Evolutionary conservation across 495 filamentous ascomycete genomes (phyloP), one percentile per base, ranked within the genome.

Genomic region (Neurospora tetrasperma): DNA sequence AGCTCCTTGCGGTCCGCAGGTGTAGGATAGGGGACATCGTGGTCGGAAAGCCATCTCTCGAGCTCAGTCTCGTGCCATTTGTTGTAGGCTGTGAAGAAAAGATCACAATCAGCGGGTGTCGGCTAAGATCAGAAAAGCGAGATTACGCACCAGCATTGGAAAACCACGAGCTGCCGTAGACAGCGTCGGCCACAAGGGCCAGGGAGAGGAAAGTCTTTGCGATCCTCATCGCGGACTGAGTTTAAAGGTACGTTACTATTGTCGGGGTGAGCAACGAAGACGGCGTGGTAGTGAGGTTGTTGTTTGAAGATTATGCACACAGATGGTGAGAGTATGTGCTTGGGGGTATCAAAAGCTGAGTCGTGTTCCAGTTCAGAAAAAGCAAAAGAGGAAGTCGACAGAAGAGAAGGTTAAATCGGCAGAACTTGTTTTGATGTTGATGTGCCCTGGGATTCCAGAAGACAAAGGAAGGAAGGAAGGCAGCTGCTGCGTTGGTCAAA

Each of bases 11-110:
- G 92, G 78, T 96, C 93, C n/a, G 93, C 90, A 18, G 92, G 90
- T 6, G 87, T 89, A 38, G 93, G 91, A 77, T 94, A 94, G 9
- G 94, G 93, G 72, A 99, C 88, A 81, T 96, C 88, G 83, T 99
- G 89, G 77, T 99, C 96, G 35, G 92, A 92, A 73, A 99, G 91
- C 96, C 96, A 99, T 77, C 96, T 88, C 85, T 99, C 95, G 12
- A 99, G 88, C 85, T 99, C 96, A 8, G 93, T 97, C 84, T 98
- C 90, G 80, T 98, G 95, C 96, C 96, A 99, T 80, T 95, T 98
- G 85, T 98, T 97, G 87, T 98, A 99, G 7, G 90, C 96, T 97
- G 78, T 71, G 20, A 70, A 35, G 40, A 38, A 69, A 40, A 66
- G 62, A 35, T 16, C 5, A 5, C 5, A 5, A 42, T 42, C 69